Evolutionary conservation across 768 basidiomycete genomes (phyloP).

Genomic region (Calocybe gangraenosa): DNA sequence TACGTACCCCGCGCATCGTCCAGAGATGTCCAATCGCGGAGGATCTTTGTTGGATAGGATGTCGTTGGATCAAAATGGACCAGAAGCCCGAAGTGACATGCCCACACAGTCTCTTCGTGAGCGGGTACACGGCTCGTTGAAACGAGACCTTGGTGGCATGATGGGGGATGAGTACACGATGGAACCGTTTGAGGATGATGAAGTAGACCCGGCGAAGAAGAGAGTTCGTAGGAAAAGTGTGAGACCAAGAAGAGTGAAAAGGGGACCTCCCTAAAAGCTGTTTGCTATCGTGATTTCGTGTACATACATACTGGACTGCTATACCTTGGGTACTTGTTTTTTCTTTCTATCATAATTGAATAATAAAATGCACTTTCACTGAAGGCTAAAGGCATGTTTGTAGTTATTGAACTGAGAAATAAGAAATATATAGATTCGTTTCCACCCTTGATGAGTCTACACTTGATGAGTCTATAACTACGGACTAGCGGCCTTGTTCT

Average conservation of each 20-base stretch:
- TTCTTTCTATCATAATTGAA: too few species aligned
- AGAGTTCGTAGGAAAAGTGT: constrained; percentile 23
- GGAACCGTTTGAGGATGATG: constrained; percentile 23
- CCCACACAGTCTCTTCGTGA: constrained; percentile 30
- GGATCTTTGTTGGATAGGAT: constrained; percentile 33
- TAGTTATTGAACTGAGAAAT: too few species aligned
- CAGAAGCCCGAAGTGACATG: constrained; percentile 6
- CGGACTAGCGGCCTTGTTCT: too few species aligned
- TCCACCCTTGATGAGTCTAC: too few species aligned
- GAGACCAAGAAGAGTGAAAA: constrained; percentile 22
- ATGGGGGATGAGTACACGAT: constrained; percentile 6
- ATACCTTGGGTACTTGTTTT: background rate
- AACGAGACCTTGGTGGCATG: constrained; percentile 36
- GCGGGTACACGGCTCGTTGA: constrained; percentile 34
- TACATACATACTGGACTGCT: constrained; percentile 2
- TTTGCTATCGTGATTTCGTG: background rate
- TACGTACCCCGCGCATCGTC: constrained; percentile 6
- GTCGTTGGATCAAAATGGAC: constrained; percentile 20
- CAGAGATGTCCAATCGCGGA: constrained; percentile 16
- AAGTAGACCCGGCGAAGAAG: constrained; percentile 22
- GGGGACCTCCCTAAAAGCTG: constrained; percentile 13
- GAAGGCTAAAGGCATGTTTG: too few species aligned
- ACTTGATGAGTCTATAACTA: too few species aligned
- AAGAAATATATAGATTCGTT: too few species aligned
- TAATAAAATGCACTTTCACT: too few species aligned